Conservation (phyloP, 1,284 basidiomycete species). For the Ustilago bromivora region DNA sequence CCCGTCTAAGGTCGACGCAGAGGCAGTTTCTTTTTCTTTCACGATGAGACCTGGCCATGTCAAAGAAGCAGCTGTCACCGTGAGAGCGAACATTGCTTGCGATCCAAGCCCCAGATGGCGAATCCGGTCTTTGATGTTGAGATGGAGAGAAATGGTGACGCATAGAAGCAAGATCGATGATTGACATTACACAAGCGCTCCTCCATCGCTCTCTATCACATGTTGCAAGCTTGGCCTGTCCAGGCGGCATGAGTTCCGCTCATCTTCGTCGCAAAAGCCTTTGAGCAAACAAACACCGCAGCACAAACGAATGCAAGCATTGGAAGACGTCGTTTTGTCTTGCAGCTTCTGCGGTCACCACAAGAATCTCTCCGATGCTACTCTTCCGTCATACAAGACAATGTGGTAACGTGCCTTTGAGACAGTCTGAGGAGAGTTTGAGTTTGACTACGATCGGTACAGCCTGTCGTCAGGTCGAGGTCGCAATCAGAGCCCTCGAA, state of each 20-base stretch:
- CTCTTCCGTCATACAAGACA: not conserved
- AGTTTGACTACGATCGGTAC: not conserved
- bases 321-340: not conserved
- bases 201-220: constrained; percentile 1
- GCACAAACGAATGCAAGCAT: not conserved
- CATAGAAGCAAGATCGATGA: constrained; percentile 11
- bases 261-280: not conserved
- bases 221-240: not conserved
- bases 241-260: not conserved
- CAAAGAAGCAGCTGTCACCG: not conserved
- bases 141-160: not conserved
- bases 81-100: not conserved
- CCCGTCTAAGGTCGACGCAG: not conserved
- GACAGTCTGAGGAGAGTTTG: not conserved
- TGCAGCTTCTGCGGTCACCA: not conserved
- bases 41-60: not conserved
- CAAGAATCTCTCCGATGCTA: not conserved
- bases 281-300: not conserved
- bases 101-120: not conserved
- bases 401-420: not conserved
- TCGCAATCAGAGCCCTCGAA: not conserved
- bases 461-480: not conserved
- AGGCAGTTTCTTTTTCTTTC: not conserved
- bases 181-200: constrained; percentile 12
- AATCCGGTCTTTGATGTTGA: not conserved